A percentile compares a stretch with the other conserved stretches of the same genome.
Evolutionary conservation across 192 early-diverging fungal genomes (phyloP).

Genomic region (Backusella tuberculispora): DNA sequence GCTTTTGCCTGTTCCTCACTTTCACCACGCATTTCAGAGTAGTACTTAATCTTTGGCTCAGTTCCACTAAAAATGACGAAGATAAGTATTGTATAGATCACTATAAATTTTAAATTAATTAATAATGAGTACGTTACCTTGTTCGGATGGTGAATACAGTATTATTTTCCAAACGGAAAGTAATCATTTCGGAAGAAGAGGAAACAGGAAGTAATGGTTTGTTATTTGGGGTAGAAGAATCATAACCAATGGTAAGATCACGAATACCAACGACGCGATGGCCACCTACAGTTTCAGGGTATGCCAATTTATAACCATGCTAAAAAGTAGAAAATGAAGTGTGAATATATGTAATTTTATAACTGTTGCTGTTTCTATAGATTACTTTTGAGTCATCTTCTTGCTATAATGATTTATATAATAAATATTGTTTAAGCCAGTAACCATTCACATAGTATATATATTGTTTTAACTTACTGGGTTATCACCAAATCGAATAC

Average conservation of each 20-base stretch:
- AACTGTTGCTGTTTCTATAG: too few species aligned
- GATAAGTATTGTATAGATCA: conserved; percentile 26
- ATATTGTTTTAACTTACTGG: conserved; percentile 20
- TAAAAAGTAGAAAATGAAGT: conserved; percentile 18
- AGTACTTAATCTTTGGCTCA: conserved; percentile 93
- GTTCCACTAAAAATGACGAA: conserved; percentile 65
- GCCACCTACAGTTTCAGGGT: conserved; percentile 72
- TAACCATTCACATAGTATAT: neutral
- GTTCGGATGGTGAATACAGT: conserved; percentile 71
- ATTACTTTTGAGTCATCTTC: conserved; percentile 13
- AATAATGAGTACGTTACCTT: conserved; percentile 28
- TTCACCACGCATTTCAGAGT: conserved; percentile 65
- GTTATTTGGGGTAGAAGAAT: conserved; percentile 66
- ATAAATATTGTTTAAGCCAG: neutral
- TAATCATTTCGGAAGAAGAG: conserved; percentile 86
- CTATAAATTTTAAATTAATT: neutral
- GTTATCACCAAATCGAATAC: conserved; percentile 76
- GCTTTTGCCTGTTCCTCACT: conserved; percentile 53
- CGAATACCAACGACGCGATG: conserved; percentile 73
- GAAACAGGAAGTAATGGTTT: conserved; percentile 76
- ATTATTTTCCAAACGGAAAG: conserved; percentile 75
- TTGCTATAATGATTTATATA: neutral
- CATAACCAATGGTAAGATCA: conserved; percentile 90
- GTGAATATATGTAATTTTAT: too few species aligned
- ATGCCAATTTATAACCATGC: conserved; percentile 57